Evolutionary conservation across 2,329 filamentous ascomycete species (phyloP), one percentile per base, ranked within the genome.

Genomic region (Aspergillus calidoustus): DNA sequence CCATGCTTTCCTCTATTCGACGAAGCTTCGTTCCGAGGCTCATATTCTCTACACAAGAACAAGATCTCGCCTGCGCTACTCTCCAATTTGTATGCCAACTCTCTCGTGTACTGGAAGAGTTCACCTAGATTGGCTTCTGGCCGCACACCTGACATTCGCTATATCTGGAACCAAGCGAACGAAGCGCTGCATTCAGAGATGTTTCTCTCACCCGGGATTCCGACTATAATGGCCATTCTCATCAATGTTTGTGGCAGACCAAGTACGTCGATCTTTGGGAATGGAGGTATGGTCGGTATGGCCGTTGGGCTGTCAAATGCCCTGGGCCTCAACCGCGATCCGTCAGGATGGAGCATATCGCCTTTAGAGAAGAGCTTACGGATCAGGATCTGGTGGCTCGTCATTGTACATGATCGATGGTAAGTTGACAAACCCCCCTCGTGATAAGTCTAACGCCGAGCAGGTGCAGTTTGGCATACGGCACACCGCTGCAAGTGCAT

Each of bases 91-190:
- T 84, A 86, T 59, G 84, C 84, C 0, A 80, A 84, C 48, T 75
- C 81, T 0, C 69, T 86, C 1, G 76, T 82, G 0, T 85, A 82
- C 61, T 87, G 85, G 84, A 71, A 74, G 13, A 75, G 76, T 41
- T 79, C 78, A 0, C 70, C 76, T 0, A 64, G 69, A 1, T 58
- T 81, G 3, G 70, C 68, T 0, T 62, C 64, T 0, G 74, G 78
- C 30, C 76, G 79, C 7, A 70, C 76, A 19, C 84, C 84, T 0
- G 84, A 87, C 64, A 76, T 77, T 22, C 80, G 82, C 8, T 87
- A 84, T 65, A 80, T 85, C 23, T 87, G 85, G 85, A 87, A 86
- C 47, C 79, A 84, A 22, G 83, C 84, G 2, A 82, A 79, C 19
- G 83, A 84, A 60, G 83, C 84, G 0, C 72, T 86, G 0, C 82